Percentiles rank a stretch among this genome's conserved stretches.
These are phyloP conservation scores for Peronospora destructor DNA, from an alignment of 352 stramenopile species.

Conservation along the genomic window DNA sequence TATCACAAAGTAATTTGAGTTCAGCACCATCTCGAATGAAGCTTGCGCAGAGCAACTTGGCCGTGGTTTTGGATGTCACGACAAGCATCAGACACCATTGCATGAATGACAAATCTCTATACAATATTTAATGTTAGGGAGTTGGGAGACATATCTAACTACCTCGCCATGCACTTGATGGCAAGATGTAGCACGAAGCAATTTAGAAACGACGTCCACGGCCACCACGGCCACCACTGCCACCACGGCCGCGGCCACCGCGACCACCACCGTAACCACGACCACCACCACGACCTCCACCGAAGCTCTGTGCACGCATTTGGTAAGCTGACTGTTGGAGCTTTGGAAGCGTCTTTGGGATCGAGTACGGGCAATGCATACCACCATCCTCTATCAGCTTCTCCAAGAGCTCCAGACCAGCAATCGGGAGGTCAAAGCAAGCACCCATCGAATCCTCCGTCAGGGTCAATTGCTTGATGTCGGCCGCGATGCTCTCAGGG, in stretches of 20 bases:
- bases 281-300: conserved; percentile 38
- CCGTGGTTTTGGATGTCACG: background rate
- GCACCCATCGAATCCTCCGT: conserved; percentile 83
- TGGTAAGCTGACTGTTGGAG: conserved; percentile 63
- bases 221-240: conserved; percentile 21
- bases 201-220: conserved; percentile 30
- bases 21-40: background rate
- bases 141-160: conserved; percentile 28
- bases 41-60: background rate
- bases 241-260: conserved; percentile 34
- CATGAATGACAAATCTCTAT: conserved; percentile 28
- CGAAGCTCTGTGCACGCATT: conserved; percentile 32
- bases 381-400: conserved; percentile 66
- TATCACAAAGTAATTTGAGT: background rate
- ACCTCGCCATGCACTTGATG: conserved; percentile 12
- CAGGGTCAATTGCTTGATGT: conserved; percentile 88
- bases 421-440: conserved; percentile 86
- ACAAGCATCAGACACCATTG: background rate
- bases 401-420: conserved; percentile 55
- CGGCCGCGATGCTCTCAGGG: conserved; percentile 54
- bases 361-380: conserved; percentile 63
- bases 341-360: conserved; percentile 70
- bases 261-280: conserved; percentile 34
- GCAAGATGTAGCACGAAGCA: conserved; percentile 7
- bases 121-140: conserved; percentile 36